Conservation (phyloP, 2,329 filamentous ascomycete genomes). For the Pseudogymnoascus sp. region DNA sequence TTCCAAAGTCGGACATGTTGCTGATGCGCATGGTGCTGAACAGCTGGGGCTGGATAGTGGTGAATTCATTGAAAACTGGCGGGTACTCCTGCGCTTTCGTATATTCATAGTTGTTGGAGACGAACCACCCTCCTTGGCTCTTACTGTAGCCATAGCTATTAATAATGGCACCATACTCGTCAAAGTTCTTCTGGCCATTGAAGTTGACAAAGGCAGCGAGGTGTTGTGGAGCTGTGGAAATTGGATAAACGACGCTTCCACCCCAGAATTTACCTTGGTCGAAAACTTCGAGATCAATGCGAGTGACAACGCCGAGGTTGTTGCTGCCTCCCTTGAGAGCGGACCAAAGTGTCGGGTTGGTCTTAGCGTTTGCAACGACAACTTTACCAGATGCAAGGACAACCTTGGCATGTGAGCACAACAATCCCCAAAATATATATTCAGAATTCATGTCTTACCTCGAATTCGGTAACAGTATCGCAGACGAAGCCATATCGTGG, state of each 20-base stretch:
- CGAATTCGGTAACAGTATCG: constrained; percentile 5
- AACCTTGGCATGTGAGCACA: constrained; percentile 16
- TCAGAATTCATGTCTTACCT: background rate
- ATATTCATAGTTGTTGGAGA: constrained; percentile 14
- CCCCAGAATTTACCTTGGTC: constrained; percentile 15
- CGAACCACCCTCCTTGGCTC: background rate
- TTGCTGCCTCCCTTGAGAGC: constrained; percentile 51
- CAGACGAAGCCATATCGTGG: constrained; percentile 15
- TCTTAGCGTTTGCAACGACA: constrained; percentile 18
- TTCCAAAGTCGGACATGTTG: constrained; percentile 16
- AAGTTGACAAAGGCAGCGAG: constrained; percentile 10
- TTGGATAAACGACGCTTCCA: constrained; percentile 11
- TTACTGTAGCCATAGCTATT: constrained; percentile 2
- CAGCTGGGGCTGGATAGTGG: constrained; percentile 12
- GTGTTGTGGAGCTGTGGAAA: constrained; percentile 9
- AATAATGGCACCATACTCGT: constrained; percentile 14
- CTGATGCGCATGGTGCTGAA: constrained; percentile 14
- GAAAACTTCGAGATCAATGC: constrained; percentile 34
- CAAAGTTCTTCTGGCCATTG: background rate
- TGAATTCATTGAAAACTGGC: constrained; percentile 9
- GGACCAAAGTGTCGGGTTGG: constrained; percentile 40
- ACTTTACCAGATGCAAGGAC: constrained; percentile 7
- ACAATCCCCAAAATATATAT: background rate
- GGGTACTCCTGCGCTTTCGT: constrained; percentile 14
- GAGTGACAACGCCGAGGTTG: constrained; percentile 48